Evolutionary conservation across 2,329 filamentous ascomycete species (phyloP).

Genomic region (Ceratocystis huliohia): DNA sequence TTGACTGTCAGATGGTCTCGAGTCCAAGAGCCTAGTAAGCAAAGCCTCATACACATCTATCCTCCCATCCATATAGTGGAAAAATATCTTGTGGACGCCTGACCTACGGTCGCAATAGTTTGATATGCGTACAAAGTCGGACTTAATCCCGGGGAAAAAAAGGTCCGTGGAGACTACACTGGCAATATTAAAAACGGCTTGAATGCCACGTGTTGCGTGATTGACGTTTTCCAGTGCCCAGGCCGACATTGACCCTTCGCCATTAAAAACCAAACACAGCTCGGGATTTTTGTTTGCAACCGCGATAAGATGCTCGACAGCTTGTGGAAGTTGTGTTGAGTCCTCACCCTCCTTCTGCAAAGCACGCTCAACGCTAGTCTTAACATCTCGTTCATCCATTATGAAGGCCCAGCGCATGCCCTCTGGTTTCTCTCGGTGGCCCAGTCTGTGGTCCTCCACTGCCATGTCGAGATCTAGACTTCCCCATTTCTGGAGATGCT

Average conservation of each 20-base stretch:
- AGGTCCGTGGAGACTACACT: slow-evolving; percentile 53
- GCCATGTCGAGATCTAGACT: slow-evolving; percentile 63
- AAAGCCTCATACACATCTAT: slow-evolving; percentile 71
- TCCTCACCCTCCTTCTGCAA: slow-evolving; percentile 38
- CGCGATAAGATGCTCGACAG: slow-evolving; percentile 72
- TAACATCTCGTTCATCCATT: slow-evolving; percentile 69
- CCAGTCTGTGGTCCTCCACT: slow-evolving; percentile 38
- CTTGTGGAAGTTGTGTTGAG: slow-evolving; percentile 27
- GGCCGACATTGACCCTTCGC: slow-evolving; percentile 73
- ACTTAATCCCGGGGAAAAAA: slow-evolving; percentile 30
- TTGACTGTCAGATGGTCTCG: slow-evolving; percentile 34
- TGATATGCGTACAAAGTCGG: slow-evolving; percentile 12
- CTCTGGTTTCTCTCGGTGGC: slow-evolving; percentile 25
- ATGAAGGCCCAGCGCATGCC: slow-evolving; percentile 58
- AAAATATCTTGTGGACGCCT: slow-evolving; percentile 41
- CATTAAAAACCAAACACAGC: slow-evolving; percentile 74
- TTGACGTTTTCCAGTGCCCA: slow-evolving; percentile 86
- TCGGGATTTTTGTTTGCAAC: slow-evolving; percentile 77
- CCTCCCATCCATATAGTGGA: slow-evolving; percentile 75
- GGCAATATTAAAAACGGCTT: slow-evolving; percentile 73
- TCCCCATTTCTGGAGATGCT: slow-evolving; percentile 67
- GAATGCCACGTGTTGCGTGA: slow-evolving; percentile 50
- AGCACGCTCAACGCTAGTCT: slow-evolving; percentile 60
- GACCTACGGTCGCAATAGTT: slow-evolving; percentile 10
- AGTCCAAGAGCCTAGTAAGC: slow-evolving; percentile 69